Evolutionary conservation across 768 basidiomycete genomes (phyloP).

Genomic region (Lepiota brunneoincarnata): DNA sequence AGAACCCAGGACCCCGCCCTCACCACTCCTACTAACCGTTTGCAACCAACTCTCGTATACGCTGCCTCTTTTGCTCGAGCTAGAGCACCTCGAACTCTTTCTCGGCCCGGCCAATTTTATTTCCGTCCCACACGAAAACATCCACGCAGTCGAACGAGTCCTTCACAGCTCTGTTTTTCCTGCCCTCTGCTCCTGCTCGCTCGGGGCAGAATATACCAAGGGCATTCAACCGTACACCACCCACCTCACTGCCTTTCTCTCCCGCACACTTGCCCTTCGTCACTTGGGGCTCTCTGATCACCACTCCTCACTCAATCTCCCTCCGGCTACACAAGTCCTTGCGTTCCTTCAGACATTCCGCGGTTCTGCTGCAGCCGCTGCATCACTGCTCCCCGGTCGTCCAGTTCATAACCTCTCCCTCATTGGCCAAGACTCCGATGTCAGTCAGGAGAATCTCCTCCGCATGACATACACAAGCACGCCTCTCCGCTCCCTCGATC

Average conservation of each 20-base stretch:
- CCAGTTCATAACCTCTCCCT: conserved; percentile 57
- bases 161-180: conserved; percentile 37
- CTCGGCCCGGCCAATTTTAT: conserved; percentile 44
- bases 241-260: conserved; percentile 41
- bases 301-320: conserved; percentile 37
- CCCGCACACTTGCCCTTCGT: conserved; percentile 36
- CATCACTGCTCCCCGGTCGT: conserved; percentile 56
- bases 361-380: conserved; percentile 57
- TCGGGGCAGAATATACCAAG: conserved; percentile 45
- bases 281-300: conserved; percentile 48
- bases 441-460: conserved; percentile 50
- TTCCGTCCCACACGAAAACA: conserved; percentile 17
- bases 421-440: conserved; percentile 52
- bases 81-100: conserved; percentile 56
- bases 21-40: conserved; percentile 31
- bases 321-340: conserved; percentile 34
- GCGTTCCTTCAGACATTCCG: conserved; percentile 54
- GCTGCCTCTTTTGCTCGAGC: conserved; percentile 32
- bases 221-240: conserved; percentile 38
- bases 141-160: conserved; percentile 48
- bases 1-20: conserved; percentile 26
- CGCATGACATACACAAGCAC: conserved; percentile 45
- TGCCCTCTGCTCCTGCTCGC: conserved; percentile 35
- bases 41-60: conserved; percentile 37
- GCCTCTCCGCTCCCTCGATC: conserved; percentile 53